Percentiles rank a stretch among this genome's conserved stretches.
Evolutionary conservation across 768 basidiomycete species (phyloP).

Genomic region (Agaricus subrufescens): DNA sequence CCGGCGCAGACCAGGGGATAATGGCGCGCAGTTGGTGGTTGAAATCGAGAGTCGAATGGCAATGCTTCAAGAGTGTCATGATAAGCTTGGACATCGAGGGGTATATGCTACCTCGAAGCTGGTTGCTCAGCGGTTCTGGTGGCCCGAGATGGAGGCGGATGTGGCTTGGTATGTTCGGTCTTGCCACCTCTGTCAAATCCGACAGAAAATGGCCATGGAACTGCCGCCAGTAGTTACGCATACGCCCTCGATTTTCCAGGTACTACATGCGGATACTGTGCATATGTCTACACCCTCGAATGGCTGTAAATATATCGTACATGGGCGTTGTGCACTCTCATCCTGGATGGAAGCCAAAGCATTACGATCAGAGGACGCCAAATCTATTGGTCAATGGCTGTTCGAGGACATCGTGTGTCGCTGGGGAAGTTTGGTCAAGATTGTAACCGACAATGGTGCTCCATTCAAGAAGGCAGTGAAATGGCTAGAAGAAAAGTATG

Average conservation of each 20-base stretch:
- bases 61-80: conserved; percentile 18
- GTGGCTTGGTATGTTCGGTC: conserved; percentile 20
- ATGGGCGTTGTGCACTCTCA: conserved; percentile 15
- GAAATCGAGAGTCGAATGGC: conserved; percentile 13
- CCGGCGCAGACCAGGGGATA: not conserved
- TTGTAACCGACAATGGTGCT: conserved; percentile 31
- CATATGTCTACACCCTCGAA: conserved; percentile 16
- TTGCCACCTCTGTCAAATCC: conserved; percentile 20
- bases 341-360: conserved; percentile 19
- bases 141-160: conserved; percentile 22
- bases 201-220: conserved; percentile 14
- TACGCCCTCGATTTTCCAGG: conserved; percentile 19
- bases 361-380: conserved; percentile 15
- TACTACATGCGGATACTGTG: conserved; percentile 20
- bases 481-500: conserved; percentile 19
- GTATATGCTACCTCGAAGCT: conserved; percentile 13
- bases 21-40: conserved; percentile 16
- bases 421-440: conserved; percentile 28
- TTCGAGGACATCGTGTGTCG: conserved; percentile 26
- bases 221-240: conserved; percentile 15
- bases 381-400: conserved; percentile 18
- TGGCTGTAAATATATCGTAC: conserved; percentile 19
- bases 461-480: conserved; percentile 14
- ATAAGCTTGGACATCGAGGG: conserved; percentile 21
- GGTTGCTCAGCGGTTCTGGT: conserved; percentile 22